Percentiles rank a stretch among this genome's conserved stretches.
These are phyloP conservation scores for Acorus gramineus DNA, from an alignment of 106 monocot species.

Conservation along the genomic window DNA sequence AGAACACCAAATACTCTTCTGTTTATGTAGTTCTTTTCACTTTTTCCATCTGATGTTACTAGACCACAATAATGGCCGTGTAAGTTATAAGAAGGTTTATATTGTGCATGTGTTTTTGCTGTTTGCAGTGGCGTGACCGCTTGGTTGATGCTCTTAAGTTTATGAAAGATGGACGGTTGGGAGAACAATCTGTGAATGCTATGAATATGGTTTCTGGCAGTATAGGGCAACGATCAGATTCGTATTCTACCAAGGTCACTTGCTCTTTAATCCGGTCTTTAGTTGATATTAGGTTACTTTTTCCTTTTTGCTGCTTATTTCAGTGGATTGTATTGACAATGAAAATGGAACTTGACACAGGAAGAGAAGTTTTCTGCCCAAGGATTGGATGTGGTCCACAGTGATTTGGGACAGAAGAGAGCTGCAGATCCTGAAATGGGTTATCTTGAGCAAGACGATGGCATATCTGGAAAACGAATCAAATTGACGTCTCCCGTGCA, in stretches of 20 bases:
- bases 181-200: constrained; percentile 13
- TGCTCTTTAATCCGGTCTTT: neutral
- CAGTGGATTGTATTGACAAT: no score
- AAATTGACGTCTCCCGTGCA: constrained; percentile 18
- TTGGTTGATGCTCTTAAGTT: constrained; percentile 62
- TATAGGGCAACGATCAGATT: neutral
- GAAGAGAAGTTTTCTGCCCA: constrained; percentile 24
- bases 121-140: constrained; percentile 69
- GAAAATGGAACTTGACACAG: constrained; percentile 17
- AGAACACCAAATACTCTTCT: no score
- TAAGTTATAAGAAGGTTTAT: neutral
- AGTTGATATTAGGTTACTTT: neutral
- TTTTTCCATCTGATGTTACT: no score
- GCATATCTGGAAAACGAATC: constrained; percentile 37
- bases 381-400: constrained; percentile 17
- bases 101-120: constrained; percentile 1
- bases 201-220: constrained; percentile 12
- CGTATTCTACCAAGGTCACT: no score
- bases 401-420: constrained; percentile 43
- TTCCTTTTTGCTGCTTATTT: neutral
- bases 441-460: constrained; percentile 31
- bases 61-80: no score
- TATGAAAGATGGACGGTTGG: constrained; percentile 31
- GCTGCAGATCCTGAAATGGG: constrained; percentile 24
- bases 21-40: no score